Evolutionary conservation across 805 yeast species (phyloP), one percentile per base, ranked within the genome.

Genomic region (Yamadazyma paraphyllophila): DNA sequence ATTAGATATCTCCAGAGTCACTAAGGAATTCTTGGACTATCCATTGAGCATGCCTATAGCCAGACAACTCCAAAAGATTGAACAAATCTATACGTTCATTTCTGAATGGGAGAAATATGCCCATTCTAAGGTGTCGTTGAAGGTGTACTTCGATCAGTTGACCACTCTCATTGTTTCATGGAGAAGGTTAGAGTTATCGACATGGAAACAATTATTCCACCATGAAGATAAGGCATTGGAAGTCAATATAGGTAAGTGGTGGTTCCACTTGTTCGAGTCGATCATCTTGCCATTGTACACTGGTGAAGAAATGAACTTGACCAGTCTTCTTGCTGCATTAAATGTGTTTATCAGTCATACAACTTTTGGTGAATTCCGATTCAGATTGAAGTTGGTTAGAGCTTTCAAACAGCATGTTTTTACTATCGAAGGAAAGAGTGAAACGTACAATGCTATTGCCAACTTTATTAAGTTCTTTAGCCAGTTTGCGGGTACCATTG

Each of bases 61-160:
- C 8, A 78, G 85, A 53, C 74, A 83, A 45, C 70, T 95, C 36
- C 86, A 84, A 41, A 91, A 91, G 63, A 67, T 89, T 30, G 99
- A 94, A 64, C 96, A 88, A 59, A 78, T 92, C 25, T 88, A 87
- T 58, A 85, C 89, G 0, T 83, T 79, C 58, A 74, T 91, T 49
- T 76, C 84, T 20, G 98, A 94, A 61, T 94, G 99, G 97, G 94
- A 94, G 61, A 85, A 88, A 52, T 90, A 87, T 64, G 96, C 97
- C 1, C 81, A 90, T 25, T 74, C 81, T 9, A 83, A 86, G 42
- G 91, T 86, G 0, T 78, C 95, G 1, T 66, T 94, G 42, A 69
- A 69, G 33, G 57, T 55, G 0, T 77, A 79, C 41, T 76, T 83
- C 49, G 83, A 80, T 34, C 71, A 75, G 11, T 63, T 88, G 26